Evolutionary conservation across 257 asterid genomes (phyloP), one percentile per base, ranked within the genome.

Genomic region (Solanum rostratum): DNA sequence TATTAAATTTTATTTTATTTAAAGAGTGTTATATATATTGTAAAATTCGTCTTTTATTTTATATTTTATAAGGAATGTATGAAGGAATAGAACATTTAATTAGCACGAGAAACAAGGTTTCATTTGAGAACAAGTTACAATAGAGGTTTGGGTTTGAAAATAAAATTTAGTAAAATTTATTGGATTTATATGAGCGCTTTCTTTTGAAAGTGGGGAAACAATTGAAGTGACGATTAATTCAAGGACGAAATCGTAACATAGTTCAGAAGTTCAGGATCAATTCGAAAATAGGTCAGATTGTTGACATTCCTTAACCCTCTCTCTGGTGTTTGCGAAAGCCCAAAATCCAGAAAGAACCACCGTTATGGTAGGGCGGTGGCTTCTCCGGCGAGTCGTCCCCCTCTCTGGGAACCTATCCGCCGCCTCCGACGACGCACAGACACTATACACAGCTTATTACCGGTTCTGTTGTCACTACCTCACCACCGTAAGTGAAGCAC

Each of bases 301-400:
- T 69, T 68, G 3, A 37, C 52, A 43, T 52, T 12, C 83, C 29
- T 41, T 55, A 27, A 73, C 53, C 50, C 24, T 60, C 70, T 41
- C 37, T 16, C 24, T 0, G 11, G 9, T 16, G 7, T 18, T 71
- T 37, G 69, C 9, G 43, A 24, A 80, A 68, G 6, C 79, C 87
- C 55, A n/a, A 82, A 84, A 63, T 84, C 79, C 88, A 71, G 90
- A 87, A 84, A 79, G 82, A 55, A 83, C 60, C 18, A 49, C 80
- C 62, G 19, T 13, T 3, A 92, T 91, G 97, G 92, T 91, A 85
- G 92, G 53, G 70, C 85, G 85, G 33, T 70, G 73, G 81, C 84
- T 91, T 85, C 81, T 91, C 91, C 92, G 98, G 29, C 86, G 87
- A 74, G 45, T 90, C 18, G 5, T 87, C 80, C 89, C 86, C 57